Evolutionary conservation across 2,329 filamentous ascomycete species (phyloP), one percentile per base, ranked within the genome.

Genomic region (Dactylellina leptospora): DNA sequence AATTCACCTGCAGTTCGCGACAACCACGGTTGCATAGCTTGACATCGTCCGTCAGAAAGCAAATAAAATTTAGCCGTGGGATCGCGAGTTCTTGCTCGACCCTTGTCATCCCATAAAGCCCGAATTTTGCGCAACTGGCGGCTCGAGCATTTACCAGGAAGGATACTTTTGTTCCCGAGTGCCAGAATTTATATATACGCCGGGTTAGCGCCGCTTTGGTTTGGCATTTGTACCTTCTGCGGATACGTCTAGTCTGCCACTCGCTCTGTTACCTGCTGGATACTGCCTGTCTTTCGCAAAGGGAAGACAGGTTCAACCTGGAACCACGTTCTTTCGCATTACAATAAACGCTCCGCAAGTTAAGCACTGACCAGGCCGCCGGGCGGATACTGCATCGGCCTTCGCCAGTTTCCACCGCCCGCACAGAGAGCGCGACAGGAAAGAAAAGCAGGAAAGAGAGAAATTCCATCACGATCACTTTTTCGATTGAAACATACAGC

Each of bases 361-460:
- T n/a, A n/a, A n/a, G n/a, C n/a, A n/a, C n/a, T n/a, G n/a, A n/a
- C n/a, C n/a, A n/a, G n/a, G n/a, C n/a, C n/a, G n/a, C n/a, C n/a
- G n/a, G n/a, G n/a, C n/a, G n/a, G n/a, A n/a, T n/a, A 38, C 13
- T 22, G 16, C 36, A 22, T 64, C 68, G 68, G 68, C 28, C 23
- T 47, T 72, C 68, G 68, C 53, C 68, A 72, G 53, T 53, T 72
- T 72, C 68, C 68, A 72, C 68, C 18, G 38, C 27, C 38, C 36
- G 1, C 6, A 23, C 42, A 33, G 20, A 18, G 11, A 9, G 40
- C 10, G 11, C 18, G 20, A 45, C 4, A 45, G 40, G 5, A 45
- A 22, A 8, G 10, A 20, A 22, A 23, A 18, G 22, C 13, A 22
- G n/a, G 20, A 45, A 38, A 23, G 11, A 40, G 18, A 40, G n/a